Evolutionary conservation across 345 rosid species (phyloP), one percentile per base, ranked within the genome.

Genomic region (Citrus reticulata): DNA sequence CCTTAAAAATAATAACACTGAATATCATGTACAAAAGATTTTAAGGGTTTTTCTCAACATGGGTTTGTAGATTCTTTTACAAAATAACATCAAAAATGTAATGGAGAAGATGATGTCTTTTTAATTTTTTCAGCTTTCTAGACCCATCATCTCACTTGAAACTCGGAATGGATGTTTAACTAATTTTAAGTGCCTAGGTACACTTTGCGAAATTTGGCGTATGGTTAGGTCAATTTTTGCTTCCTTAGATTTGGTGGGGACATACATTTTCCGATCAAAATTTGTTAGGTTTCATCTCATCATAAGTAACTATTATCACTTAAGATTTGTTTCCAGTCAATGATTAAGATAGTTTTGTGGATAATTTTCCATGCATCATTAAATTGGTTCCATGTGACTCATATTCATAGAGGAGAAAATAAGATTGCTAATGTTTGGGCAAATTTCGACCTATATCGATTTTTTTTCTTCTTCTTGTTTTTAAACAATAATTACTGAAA

Each of bases 11-110:
- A 68, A 77, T 25, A 20, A 37, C 79, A 79, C 5, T 39, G 34
- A 57, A 63, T 54, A 46, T 80, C 11, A 67, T 70, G 24, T 8
- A 9, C 8, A n/a, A 75, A 75, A 80, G 82, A 58, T 9, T 70
- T 65, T 35, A 35, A 32, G 20, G 25, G 14, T 13, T 34, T 35
- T 66, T 70, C 78, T 71, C n/a, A n/a, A 54, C 17, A 71, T 20
- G 62, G 62, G 75, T 54, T 66, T 71, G 37, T 46, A 2, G 20
- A 24, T 68, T 39, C 5, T 68, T 69, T 24, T 42, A 42, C 57
- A 69, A 9, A 42, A 69, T 42, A 69, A 42, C 58, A 24, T 54
- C 0, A 16, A 54, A 54, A 16, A 54, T 54, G 5, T 54, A 19
- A 54, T n/a, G 16, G 55, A 24, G 51, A 60, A 61, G 27, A 11